Conservation (phyloP, 2,329 filamentous ascomycete genomes). For the Epichloe elymi region DNA sequence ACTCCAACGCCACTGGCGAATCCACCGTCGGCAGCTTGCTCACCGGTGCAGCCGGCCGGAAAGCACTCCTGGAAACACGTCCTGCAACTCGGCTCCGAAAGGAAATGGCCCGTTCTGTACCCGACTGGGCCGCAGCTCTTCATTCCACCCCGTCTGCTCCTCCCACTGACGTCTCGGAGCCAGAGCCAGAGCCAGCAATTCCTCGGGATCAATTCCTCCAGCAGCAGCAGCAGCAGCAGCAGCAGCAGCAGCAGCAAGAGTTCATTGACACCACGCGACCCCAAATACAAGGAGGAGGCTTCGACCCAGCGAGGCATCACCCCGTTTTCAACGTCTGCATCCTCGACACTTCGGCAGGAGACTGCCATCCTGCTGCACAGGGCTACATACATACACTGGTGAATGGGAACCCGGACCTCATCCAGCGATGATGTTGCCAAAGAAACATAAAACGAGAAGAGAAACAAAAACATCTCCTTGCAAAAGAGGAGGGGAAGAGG, state of each 20-base stretch:
- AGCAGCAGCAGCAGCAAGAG: not conserved
- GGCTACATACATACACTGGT: slow-evolving; percentile 1
- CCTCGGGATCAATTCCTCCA: not conserved
- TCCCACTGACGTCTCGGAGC: not conserved
- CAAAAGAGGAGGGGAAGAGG: not conserved
- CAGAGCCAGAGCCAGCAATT: not conserved
- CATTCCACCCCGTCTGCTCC: not conserved
- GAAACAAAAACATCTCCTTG: too few species aligned
- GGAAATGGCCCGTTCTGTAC: not conserved
- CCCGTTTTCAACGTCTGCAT: slow-evolving; percentile 1
- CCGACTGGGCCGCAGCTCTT: not conserved
- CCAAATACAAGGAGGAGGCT: not conserved
- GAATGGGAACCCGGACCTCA: not conserved
- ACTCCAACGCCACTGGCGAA: slow-evolving; percentile 6
- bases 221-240: not conserved
- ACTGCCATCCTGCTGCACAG: not conserved
- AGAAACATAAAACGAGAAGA: too few species aligned
- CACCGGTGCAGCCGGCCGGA: not conserved
- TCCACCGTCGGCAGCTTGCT: slow-evolving; percentile 5
- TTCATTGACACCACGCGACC: not conserved
- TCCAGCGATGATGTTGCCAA: not conserved
- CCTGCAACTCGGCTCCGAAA: not conserved
- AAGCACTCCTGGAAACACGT: not conserved
- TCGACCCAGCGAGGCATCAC: slow-evolving; percentile 1
- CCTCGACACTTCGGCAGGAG: not conserved